Evolutionary conservation across 345 rosid species (phyloP).

Genomic region (Brassica nigra): DNA sequence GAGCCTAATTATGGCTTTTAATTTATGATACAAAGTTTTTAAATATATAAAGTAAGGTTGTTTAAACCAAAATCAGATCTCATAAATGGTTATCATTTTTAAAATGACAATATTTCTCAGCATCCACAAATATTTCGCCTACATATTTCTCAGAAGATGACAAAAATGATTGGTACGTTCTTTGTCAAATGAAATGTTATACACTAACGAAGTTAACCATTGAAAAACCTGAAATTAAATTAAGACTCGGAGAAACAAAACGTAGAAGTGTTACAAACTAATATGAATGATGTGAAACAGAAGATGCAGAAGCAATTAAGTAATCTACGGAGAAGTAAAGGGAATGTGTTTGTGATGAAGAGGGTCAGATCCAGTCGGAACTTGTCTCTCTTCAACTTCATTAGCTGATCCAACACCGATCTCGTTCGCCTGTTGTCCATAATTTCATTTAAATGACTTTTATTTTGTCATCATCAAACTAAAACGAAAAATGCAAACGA

Average conservation of each 20-base stretch:
- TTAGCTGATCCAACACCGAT: conserved; percentile 11
- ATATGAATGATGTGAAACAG: conserved; percentile 4
- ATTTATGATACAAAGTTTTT: background rate
- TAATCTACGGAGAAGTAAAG: conserved; percentile 25
- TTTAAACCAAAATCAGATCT: background rate
- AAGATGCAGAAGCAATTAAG: background rate
- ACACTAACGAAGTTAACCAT: background rate
- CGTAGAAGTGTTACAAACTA: conserved; percentile 8
- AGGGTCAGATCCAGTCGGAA: conserved; percentile 45
- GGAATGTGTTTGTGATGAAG: conserved; percentile 42
- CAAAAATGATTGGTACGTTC: conserved; percentile 2
- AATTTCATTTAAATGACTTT: background rate
- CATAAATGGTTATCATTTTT: background rate
- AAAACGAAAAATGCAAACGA: background rate
- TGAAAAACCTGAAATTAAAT: background rate
- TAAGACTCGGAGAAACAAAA: conserved; percentile 12
- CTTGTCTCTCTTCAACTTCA: conserved; percentile 44
- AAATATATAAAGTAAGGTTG: background rate
- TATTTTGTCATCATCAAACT: background rate
- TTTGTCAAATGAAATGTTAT: background rate
- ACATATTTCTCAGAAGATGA: conserved; percentile 11
- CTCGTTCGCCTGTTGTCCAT: conserved; percentile 28
- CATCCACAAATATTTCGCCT: background rate
- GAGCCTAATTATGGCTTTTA: background rate
- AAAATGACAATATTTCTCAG: background rate